These are phyloP conservation scores for Pseudogymnoascus sp. DNA, from an alignment of 2,329 filamentous ascomycete genomes.

Conservation along the genomic window DNA sequence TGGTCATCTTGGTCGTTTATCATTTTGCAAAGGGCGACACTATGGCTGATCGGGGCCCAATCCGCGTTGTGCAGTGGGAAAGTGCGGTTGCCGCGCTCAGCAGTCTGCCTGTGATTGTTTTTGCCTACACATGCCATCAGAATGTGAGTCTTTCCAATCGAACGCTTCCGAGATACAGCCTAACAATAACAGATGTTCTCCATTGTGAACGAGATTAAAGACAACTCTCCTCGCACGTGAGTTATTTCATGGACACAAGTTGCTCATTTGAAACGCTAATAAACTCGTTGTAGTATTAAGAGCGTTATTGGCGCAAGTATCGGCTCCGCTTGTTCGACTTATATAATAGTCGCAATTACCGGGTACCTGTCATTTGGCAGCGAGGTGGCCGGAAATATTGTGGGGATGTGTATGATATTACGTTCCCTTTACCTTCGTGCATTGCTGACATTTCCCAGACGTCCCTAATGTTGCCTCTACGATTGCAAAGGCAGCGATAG, in stretches of 20 bases:
- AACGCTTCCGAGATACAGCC: not conserved
- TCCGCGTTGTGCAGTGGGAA: conserved; percentile 71
- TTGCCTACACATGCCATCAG: conserved; percentile 99
- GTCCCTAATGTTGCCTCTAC: conserved; percentile 69
- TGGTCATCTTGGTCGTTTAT: conserved; percentile 87
- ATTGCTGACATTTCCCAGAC: conserved; percentile 9
- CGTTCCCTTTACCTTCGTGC: not conserved
- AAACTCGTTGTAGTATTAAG: conserved; percentile 50
- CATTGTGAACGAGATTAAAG: conserved; percentile 86
- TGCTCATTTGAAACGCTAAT: not conserved
- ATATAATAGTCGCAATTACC: conserved; percentile 86
- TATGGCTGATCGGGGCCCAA: conserved; percentile 61
- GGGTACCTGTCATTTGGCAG: conserved; percentile 95
- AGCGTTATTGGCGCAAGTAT: conserved; percentile 77
- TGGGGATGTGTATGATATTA: conserved; percentile 68
- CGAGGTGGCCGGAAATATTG: conserved; percentile 82
- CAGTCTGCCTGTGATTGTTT: conserved; percentile 89
- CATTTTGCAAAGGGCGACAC: conserved; percentile 78
- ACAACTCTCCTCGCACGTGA: conserved; percentile 61
- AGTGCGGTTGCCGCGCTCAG: conserved; percentile 72
- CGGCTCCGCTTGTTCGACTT: conserved; percentile 77
- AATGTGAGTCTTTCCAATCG: conserved; percentile 53
- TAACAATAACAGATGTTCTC: conserved; percentile 77
- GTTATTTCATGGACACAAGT: not conserved
- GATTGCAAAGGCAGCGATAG: conserved; percentile 89